A percentile compares a stretch with the other conserved stretches of the same genome.
phyloP scores from a whole-genome alignment of 176 grass and related monocot species.

The Eragrostis curvula region DNA sequence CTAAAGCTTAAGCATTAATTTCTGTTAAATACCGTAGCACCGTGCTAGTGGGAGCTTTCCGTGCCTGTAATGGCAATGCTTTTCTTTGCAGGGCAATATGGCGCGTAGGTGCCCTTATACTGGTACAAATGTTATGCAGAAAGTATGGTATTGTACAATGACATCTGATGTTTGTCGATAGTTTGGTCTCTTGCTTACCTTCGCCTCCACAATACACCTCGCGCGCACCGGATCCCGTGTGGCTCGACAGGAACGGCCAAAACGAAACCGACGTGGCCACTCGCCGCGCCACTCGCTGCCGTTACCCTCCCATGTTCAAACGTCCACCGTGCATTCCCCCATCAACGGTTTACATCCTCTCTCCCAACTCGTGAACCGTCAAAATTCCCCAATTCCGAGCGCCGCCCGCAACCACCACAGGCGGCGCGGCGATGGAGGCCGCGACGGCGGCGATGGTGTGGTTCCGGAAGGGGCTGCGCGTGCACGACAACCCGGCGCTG shows the following conservation, averaged over 20 bases:
- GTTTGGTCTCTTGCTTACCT: neutral
- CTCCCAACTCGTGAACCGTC: neutral
- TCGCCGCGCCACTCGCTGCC: constrained; percentile 38
- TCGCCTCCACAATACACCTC: neutral
- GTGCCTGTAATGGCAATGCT: too few relatives aligned
- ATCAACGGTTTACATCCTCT: neutral
- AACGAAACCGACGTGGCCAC: constrained; percentile 55
- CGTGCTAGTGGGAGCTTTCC: neutral
- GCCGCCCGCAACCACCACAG: neutral
- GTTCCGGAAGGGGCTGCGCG: constrained; percentile 86
- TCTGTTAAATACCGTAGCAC: neutral
- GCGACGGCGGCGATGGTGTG: constrained; percentile 73
- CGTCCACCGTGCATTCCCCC: constrained; percentile 29
- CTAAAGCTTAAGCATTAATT: neutral
- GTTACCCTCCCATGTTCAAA: constrained; percentile 49
- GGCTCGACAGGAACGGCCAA: neutral
- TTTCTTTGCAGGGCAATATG: too few relatives aligned
- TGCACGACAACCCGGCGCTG: constrained; percentile 94
- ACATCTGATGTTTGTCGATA: neutral
- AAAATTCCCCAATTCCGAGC: constrained; percentile 16
- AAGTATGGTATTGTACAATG: too few relatives aligned
- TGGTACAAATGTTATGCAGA: too few relatives aligned
- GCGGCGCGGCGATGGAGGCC: constrained; percentile 28
- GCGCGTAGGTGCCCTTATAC: too few relatives aligned
- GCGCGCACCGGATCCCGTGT: neutral